A percentile compares a stretch with the other conserved stretches of the same genome.
Evolutionary conservation across 2,329 filamentous ascomycete genomes (phyloP).

Genomic region (Diaporthe citri): DNA sequence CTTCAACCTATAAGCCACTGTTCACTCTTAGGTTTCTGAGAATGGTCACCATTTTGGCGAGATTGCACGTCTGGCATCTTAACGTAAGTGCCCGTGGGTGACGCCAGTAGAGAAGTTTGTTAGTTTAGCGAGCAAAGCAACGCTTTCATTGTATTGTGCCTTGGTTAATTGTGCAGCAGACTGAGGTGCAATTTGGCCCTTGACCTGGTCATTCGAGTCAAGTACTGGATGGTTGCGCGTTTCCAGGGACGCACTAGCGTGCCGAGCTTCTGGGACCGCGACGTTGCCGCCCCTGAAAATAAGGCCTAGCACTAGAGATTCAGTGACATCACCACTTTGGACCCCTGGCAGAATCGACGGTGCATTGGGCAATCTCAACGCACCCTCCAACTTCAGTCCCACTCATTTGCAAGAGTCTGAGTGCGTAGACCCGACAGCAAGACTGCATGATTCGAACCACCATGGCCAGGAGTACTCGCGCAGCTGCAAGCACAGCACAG

Average conservation of each 20-base stretch:
- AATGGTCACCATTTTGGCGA: too few relatives aligned
- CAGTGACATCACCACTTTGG: slow-evolving; percentile 40
- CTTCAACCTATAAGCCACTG: too few relatives aligned
- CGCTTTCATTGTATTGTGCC: too few relatives aligned
- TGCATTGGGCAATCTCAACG: background rate
- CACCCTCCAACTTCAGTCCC: background rate
- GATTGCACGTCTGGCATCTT: too few relatives aligned
- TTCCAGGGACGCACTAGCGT: background rate
- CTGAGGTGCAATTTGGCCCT: too few relatives aligned
- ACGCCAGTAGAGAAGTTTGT: too few relatives aligned
- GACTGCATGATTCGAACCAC: slow-evolving; percentile 32
- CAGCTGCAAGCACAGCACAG: slow-evolving; percentile 32
- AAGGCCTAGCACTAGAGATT: background rate
- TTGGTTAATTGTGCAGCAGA: too few relatives aligned
- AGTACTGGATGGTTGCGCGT: too few relatives aligned
- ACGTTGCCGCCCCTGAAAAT: slow-evolving; percentile 24
- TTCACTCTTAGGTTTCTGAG: too few relatives aligned
- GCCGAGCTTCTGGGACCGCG: background rate
- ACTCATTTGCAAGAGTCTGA: background rate
- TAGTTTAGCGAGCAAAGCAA: too few relatives aligned
- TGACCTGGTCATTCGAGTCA: too few relatives aligned
- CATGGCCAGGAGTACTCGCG: slow-evolving; percentile 36
- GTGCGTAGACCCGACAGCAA: background rate
- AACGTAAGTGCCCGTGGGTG: too few relatives aligned
- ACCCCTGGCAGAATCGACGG: background rate